Evolutionary conservation across 2,329 filamentous ascomycete genomes (phyloP).

Genomic region (Sclerotiophoma versabilis): DNA sequence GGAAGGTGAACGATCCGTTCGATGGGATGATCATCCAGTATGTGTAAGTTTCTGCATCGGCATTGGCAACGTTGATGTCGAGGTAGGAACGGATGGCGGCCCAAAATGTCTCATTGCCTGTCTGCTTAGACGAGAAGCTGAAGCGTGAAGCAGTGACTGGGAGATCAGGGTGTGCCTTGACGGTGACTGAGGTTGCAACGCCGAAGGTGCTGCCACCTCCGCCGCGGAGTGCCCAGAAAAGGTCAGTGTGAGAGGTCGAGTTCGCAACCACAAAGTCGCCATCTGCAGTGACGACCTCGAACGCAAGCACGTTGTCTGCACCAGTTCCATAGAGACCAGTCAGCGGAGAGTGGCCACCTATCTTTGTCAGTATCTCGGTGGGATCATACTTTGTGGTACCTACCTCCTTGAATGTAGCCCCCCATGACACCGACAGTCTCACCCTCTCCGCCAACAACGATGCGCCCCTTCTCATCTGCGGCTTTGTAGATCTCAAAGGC

Average conservation of each 20-base stretch:
- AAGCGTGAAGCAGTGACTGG: constrained; percentile 43
- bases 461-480: constrained; percentile 56
- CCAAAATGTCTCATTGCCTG: constrained; percentile 48
- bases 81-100: constrained; percentile 38
- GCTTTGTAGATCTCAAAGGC: constrained; percentile 61
- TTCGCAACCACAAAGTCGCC: constrained; percentile 42
- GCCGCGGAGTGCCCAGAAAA: constrained; percentile 48
- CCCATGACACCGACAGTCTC: constrained; percentile 60
- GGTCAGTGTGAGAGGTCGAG: constrained; percentile 39
- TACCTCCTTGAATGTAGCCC: constrained; percentile 56
- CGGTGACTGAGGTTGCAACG: constrained; percentile 43
- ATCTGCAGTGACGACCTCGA: constrained; percentile 43
- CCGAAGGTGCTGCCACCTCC: constrained; percentile 47
- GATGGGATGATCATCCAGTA: constrained; percentile 44
- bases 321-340: constrained; percentile 53
- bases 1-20: constrained; percentile 43
- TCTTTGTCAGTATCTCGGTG: neutral
- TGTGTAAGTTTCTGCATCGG: constrained; percentile 46
- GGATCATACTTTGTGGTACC: neutral
- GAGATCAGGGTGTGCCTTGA: constrained; percentile 44
- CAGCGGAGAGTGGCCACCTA: constrained; percentile 60
- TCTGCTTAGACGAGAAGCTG: constrained; percentile 39
- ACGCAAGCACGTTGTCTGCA: constrained; percentile 47
- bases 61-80: constrained; percentile 44
- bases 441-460: constrained; percentile 60